Conservation (phyloP, 2,329 filamentous ascomycete genomes). For the Amauroascus verrucosus region DNA sequence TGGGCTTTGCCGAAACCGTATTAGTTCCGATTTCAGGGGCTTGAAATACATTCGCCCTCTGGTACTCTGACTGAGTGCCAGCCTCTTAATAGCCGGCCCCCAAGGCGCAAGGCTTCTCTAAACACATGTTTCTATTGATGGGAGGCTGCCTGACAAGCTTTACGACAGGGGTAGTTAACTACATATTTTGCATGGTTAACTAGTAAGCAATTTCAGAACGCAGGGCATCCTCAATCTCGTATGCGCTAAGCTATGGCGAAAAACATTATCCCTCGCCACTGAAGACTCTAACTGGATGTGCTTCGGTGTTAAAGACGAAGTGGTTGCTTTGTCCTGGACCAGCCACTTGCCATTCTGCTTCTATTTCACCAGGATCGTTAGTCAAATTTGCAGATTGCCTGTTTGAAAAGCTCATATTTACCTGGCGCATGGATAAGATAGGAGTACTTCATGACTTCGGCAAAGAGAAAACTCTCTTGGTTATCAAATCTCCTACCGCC, state of each 20-base stretch:
- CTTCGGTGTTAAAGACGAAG: slow-evolving; percentile 57
- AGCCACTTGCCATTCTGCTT: slow-evolving; percentile 50
- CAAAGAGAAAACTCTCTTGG: slow-evolving; percentile 82
- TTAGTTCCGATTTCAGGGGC: not conserved
- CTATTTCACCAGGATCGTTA: slow-evolving; percentile 25
- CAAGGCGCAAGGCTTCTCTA: too few relatives aligned
- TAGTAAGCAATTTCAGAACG: too few relatives aligned
- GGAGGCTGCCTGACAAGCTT: not conserved
- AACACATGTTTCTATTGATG: not conserved
- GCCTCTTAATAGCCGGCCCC: not conserved
- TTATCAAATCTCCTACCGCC: slow-evolving; percentile 57
- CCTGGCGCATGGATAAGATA: slow-evolving; percentile 55
- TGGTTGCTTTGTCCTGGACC: slow-evolving; percentile 39
- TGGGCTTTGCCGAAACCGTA: slow-evolving; percentile 8
- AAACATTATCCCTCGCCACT: not conserved
- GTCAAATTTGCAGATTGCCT: not conserved
- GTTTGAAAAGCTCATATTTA: not conserved
- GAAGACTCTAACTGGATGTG: slow-evolving; percentile 47
- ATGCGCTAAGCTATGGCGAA: too few relatives aligned
- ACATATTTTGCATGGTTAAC: too few relatives aligned
- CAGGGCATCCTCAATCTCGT: too few relatives aligned
- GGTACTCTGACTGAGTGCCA: not conserved
- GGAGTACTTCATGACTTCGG: slow-evolving; percentile 75
- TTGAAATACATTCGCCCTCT: not conserved
- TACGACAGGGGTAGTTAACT: not conserved